Evolutionary conservation across 345 rosid species (phyloP), one percentile per base, ranked within the genome.

Genomic region (Dipteronia dyeriana): DNA sequence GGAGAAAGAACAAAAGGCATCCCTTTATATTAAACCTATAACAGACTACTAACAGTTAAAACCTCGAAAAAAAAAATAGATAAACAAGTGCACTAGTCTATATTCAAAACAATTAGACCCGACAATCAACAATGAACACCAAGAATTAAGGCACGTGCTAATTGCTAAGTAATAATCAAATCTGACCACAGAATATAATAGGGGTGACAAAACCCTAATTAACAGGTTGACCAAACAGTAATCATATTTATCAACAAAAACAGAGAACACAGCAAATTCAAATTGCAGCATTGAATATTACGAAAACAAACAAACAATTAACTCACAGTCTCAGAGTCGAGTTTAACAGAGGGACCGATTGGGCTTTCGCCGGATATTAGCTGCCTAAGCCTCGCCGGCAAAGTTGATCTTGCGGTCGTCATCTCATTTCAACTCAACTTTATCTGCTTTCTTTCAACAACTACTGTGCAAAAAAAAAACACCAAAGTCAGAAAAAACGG

Each of bases 241-340:
- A 23, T 20, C 66, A 47, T 16, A 23, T 17, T 2, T 41, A 26
- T 13, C 23, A 8, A 25, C 13, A 73, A 76, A 80, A 62, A 56
- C 73, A 16, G n/a, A 39, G 20, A 25, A 56, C 13, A n/a, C 64
- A 39, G 54, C 14, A 67, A 67, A 47, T n/a, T 39, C 47, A 60
- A 66, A 64, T 14, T 75, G 19, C 47, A 25, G 60, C 25, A 70
- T 60, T 14, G 19, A 75, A 68, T 16, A 8, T 47, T 39, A 20
- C 26, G 3, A 34, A 59, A 57, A 20, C 25, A 57, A 57, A 57
- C 22, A 57, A 16, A 57, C 20, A 57, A 59, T n/a, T 9, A 78
- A 85, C 97, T 88, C 78, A 95, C 99, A 51, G 98, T 90, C 80
- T 93, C 99, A 53, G 97, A 86, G 80, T 95, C 98, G 51, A 91